A percentile compares a stretch with the other conserved stretches of the same genome.
Conservation (phyloP, 2,329 filamentous ascomycete species). For the Albophoma yamanashiensis region DNA sequence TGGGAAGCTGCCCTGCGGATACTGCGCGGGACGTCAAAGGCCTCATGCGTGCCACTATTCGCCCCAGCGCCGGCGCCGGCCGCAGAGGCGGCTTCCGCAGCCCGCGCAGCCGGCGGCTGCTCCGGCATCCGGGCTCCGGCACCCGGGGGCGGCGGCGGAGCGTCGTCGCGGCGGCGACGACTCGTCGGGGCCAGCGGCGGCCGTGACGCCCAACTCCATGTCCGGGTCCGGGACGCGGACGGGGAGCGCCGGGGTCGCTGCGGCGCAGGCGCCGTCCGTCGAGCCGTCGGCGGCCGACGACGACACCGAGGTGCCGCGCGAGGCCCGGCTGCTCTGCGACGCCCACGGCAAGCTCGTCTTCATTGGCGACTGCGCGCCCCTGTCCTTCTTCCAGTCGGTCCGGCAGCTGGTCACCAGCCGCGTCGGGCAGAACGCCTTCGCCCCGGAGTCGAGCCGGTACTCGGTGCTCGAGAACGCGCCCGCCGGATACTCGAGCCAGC, state of each 20-base stretch:
- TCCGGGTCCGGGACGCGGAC: neutral
- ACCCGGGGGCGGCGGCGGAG: neutral
- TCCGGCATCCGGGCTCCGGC: neutral
- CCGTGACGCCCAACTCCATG: neutral
- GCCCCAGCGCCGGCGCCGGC: conserved; percentile 27
- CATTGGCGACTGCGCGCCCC: conserved; percentile 44
- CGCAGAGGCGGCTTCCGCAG: conserved; percentile 4
- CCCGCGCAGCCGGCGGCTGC: neutral
- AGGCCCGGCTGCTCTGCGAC: conserved; percentile 40
- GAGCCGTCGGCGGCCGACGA: conserved; percentile 25
- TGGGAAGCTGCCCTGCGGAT: conserved; percentile 39
- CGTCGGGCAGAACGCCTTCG: conserved; percentile 38
- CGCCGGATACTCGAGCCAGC: conserved; percentile 5
- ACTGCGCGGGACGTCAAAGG: conserved; percentile 33
- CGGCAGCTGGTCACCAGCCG: conserved; percentile 38
- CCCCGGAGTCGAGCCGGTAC: conserved; percentile 37
- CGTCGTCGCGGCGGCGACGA: neutral
- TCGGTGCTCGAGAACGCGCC: conserved; percentile 37
- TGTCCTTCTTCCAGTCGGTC: conserved; percentile 45
- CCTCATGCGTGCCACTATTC: conserved; percentile 37
- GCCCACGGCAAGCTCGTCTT: conserved; percentile 43
- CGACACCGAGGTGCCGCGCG: conserved; percentile 42
- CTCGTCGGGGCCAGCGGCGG: neutral
- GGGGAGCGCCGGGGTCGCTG: neutral
- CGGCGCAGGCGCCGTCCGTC: neutral